A percentile compares a stretch with the other conserved stretches of the same genome.
Evolutionary conservation across 2,329 filamentous ascomycete species (phyloP).

Genomic region (Zasmidium cellare): DNA sequence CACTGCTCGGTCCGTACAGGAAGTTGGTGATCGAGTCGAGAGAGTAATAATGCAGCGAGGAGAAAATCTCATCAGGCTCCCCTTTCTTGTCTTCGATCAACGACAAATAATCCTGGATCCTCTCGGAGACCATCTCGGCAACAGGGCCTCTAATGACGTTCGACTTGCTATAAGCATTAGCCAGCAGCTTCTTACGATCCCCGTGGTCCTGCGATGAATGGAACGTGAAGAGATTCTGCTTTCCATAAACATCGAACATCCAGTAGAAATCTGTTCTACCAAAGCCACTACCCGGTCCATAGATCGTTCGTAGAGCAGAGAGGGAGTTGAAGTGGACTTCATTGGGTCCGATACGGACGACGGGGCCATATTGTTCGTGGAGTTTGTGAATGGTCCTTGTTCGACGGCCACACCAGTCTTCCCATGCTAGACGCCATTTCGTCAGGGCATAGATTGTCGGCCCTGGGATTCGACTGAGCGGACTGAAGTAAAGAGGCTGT

Average conservation of each 20-base stretch:
- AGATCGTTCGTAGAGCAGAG: conserved; percentile 53
- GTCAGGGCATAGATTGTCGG: conserved; percentile 7
- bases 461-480: conserved; percentile 7
- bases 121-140: conserved; percentile 40
- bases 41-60: conserved; percentile 54
- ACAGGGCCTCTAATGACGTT: conserved; percentile 40
- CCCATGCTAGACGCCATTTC: conserved; percentile 9
- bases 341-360: conserved; percentile 50
- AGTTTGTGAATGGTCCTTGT: conserved; percentile 38
- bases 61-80: conserved; percentile 47
- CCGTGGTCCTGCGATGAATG: conserved; percentile 44
- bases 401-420: conserved; percentile 13
- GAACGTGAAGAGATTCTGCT: conserved; percentile 56
- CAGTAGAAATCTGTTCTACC: conserved; percentile 54
- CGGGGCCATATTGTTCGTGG: conserved; percentile 48
- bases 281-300: conserved; percentile 55
- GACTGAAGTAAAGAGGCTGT: conserved; percentile 2
- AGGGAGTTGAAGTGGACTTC: conserved; percentile 49
- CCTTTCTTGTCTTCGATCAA: conserved; percentile 39
- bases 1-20: conserved; percentile 48
- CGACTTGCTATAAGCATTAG: conserved; percentile 56
- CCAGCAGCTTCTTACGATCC: conserved; percentile 54
- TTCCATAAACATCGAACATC: conserved; percentile 57
- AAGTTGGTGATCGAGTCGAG: conserved; percentile 56
- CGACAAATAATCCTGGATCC: conserved; percentile 42